phyloP scores from a whole-genome alignment of 2,329 filamentous ascomycete genomes.

The Penicillium capsulatum region DNA sequence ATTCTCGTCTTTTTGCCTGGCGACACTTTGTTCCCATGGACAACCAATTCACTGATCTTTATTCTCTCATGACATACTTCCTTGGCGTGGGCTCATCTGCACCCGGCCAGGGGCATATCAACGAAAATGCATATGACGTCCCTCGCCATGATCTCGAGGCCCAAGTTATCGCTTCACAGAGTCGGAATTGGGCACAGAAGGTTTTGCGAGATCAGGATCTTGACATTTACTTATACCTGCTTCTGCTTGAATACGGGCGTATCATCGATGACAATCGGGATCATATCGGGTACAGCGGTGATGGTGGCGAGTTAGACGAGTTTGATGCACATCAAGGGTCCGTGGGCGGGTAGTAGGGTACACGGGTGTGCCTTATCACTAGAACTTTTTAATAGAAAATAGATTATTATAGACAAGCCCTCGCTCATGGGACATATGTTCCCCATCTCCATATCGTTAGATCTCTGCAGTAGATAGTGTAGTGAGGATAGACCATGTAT shows the following conservation, averaged over 20 bases:
- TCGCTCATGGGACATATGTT: too few species aligned
- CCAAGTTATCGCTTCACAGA: constrained; percentile 32
- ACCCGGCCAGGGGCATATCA: constrained; percentile 17
- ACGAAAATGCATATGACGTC: too few species aligned
- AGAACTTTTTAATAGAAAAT: too few species aligned
- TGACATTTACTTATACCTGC: constrained; percentile 51
- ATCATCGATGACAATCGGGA: constrained; percentile 62
- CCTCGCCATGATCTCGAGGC: constrained; percentile 32
- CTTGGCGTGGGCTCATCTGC: constrained; percentile 35
- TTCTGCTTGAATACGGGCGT: constrained; percentile 54
- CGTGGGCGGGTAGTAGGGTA: too few species aligned
- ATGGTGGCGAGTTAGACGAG: constrained; percentile 21
- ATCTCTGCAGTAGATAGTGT: too few species aligned
- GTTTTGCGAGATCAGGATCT: constrained; percentile 52
- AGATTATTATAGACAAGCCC: too few species aligned
- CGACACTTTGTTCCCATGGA: constrained; percentile 53
- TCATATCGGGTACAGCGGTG: constrained; percentile 53
- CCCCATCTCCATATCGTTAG: too few species aligned
- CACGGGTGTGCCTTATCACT: too few species aligned
- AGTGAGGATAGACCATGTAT: too few species aligned
- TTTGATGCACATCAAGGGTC: constrained; percentile 15
- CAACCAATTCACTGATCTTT: constrained; percentile 49
- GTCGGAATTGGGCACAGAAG: constrained; percentile 36
- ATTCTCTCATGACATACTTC: constrained; percentile 50
- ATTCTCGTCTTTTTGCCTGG: constrained; percentile 50